A percentile compares a stretch with the other conserved stretches of the same genome.
These are phyloP conservation scores for Cladosporium phlei DNA, from an alignment of 2,329 filamentous ascomycete species.

Conservation along the genomic window DNA sequence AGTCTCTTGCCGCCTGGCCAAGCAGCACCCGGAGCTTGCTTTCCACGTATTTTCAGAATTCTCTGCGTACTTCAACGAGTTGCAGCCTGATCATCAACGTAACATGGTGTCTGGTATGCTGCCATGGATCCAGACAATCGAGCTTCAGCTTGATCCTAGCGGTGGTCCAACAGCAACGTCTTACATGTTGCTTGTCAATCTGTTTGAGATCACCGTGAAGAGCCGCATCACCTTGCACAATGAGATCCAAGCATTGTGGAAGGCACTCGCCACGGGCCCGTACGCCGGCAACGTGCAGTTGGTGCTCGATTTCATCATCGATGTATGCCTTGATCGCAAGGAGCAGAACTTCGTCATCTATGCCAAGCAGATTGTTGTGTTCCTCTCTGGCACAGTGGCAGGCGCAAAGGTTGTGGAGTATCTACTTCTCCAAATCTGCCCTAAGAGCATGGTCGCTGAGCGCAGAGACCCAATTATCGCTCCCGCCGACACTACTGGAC, in stretches of 20 bases:
- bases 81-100: slow-evolving; percentile 75
- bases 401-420: slow-evolving; percentile 94
- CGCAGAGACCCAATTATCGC: slow-evolving; percentile 65
- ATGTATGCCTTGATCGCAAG: slow-evolving; percentile 82
- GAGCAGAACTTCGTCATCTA: slow-evolving; percentile 99
- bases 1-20: slow-evolving; percentile 83
- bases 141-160: slow-evolving; percentile 85
- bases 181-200: slow-evolving; percentile 89
- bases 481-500: slow-evolving; percentile 65
- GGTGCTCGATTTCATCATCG: slow-evolving; percentile 94
- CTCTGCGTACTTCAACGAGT: slow-evolving; percentile 83
- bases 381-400: slow-evolving; percentile 77
- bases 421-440: slow-evolving; percentile 80
- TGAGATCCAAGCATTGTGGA: slow-evolving; percentile 95
- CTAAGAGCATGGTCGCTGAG: slow-evolving; percentile 95
- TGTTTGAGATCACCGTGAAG: slow-evolving; percentile 94
- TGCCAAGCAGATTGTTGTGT: slow-evolving; percentile 96
- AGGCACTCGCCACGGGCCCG: slow-evolving; percentile 87
- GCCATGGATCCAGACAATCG: slow-evolving; percentile 93
- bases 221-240: slow-evolving; percentile 85
- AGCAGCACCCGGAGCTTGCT: slow-evolving; percentile 81
- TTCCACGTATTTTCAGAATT: slow-evolving; percentile 97
- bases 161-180: slow-evolving; percentile 86
- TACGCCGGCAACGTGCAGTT: slow-evolving; percentile 91
- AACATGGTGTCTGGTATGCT: slow-evolving; percentile 93